Percentiles rank a stretch among this genome's conserved stretches.
These are phyloP conservation scores for Hevea brasiliensis DNA, from an alignment of 345 rosid genomes.

Conservation along the genomic window DNA sequence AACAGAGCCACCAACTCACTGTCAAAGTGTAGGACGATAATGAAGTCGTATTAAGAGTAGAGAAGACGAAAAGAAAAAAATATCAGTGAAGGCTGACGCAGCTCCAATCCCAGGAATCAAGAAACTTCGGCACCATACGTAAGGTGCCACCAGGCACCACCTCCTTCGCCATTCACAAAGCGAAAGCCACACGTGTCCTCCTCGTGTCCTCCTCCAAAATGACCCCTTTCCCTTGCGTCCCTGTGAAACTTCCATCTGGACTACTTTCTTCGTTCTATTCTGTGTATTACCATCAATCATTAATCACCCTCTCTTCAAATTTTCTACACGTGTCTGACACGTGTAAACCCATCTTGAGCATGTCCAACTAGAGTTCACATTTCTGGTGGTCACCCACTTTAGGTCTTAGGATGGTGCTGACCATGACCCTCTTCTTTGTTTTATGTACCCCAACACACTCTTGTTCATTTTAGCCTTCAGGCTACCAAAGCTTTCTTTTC, in stretches of 20 bases:
- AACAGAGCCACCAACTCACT: no score
- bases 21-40: no score
- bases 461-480: no score
- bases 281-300: background rate
- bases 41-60: no score
- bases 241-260: no score
- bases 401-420: background rate
- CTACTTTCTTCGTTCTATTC: background rate
- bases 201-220: no score
- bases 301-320: slow-evolving; percentile 6
- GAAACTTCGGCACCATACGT: slow-evolving; percentile 27
- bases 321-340: slow-evolving; percentile 47
- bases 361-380: slow-evolving; percentile 27
- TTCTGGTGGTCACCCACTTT: slow-evolving; percentile 17
- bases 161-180: slow-evolving; percentile 7
- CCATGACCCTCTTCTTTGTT: no score
- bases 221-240: no score
- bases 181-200: slow-evolving; percentile 27
- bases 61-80: background rate
- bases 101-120: slow-evolving; percentile 21
- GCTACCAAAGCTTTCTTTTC: no score
- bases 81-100: background rate
- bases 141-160: slow-evolving; percentile 17
- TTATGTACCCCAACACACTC: no score
- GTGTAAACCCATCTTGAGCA: slow-evolving; percentile 23